These are phyloP conservation scores for Fusarium albidum DNA, from an alignment of 2,329 filamentous ascomycete genomes.

Conservation along the genomic window DNA sequence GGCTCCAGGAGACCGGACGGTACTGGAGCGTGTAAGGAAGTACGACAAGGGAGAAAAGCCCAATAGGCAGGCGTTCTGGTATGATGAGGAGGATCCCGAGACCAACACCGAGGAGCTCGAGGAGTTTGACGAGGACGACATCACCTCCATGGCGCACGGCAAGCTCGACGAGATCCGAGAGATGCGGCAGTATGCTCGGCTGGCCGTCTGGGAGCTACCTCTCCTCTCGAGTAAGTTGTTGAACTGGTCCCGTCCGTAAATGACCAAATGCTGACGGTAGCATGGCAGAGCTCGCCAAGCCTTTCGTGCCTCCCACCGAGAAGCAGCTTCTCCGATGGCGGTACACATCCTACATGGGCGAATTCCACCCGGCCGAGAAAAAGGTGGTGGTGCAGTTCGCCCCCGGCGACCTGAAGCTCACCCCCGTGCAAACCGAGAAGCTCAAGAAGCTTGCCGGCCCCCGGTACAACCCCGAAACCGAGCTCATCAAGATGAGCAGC, in stretches of 20 bases:
- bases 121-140: conserved; percentile 81
- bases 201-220: conserved; percentile 96
- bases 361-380: conserved; percentile 86
- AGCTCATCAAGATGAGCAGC: conserved; percentile 87
- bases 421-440: conserved; percentile 74
- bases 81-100: conserved; percentile 58
- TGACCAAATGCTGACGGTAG: conserved; percentile 21
- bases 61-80: conserved; percentile 56
- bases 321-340: conserved; percentile 86
- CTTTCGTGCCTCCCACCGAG: conserved; percentile 75
- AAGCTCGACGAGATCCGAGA: conserved; percentile 91
- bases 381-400: conserved; percentile 96
- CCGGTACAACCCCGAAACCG: conserved; percentile 86
- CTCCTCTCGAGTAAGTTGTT: conserved; percentile 85
- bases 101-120: conserved; percentile 61
- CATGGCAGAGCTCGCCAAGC: conserved; percentile 77
- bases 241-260: too few relatives aligned
- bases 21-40: conserved; percentile 44
- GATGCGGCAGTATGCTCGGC: conserved; percentile 84
- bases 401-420: conserved; percentile 75
- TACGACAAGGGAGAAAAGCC: conserved; percentile 45
- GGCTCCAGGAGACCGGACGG: conserved; percentile 42
- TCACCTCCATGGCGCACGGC: conserved; percentile 81
- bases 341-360: conserved; percentile 96
- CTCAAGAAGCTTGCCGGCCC: conserved; percentile 86